Evolutionary conservation across 306 rosid species (phyloP).

Genomic region (Prunus mira): DNA sequence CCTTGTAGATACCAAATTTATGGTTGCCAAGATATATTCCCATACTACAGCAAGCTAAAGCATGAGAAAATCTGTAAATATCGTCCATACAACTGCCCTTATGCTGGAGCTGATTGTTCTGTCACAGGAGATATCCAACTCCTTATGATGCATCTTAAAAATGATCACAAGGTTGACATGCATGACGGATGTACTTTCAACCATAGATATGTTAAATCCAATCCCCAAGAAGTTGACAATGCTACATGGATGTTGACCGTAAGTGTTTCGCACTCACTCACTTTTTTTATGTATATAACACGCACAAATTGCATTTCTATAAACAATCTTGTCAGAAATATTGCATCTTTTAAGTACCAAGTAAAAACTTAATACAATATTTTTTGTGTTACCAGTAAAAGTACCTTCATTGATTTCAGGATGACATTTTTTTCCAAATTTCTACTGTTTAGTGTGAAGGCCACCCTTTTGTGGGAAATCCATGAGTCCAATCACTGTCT

Average conservation of each 20-base stretch:
- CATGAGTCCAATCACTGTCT: neutral
- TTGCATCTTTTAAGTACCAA: neutral
- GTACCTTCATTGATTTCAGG: neutral
- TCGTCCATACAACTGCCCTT: constrained; percentile 52
- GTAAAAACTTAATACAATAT: neutral
- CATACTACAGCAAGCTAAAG: constrained; percentile 51
- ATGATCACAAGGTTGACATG: constrained; percentile 57
- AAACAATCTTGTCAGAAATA: neutral
- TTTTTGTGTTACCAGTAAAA: neutral
- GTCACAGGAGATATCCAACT: constrained; percentile 46
- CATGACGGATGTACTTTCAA: constrained; percentile 53
- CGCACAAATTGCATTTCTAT: neutral
- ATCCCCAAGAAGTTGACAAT: constrained; percentile 50
- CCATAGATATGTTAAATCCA: constrained; percentile 60
- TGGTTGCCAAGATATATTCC: constrained; percentile 50
- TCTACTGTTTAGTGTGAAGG: neutral
- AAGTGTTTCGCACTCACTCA: constrained; percentile 14
- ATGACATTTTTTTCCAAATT: neutral
- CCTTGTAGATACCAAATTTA: constrained; percentile 44
- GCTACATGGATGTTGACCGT: constrained; percentile 63
- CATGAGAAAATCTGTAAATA: constrained; percentile 51
- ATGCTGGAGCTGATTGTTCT: constrained; percentile 53
- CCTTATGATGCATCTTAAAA: constrained; percentile 50
- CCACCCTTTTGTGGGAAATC: neutral
- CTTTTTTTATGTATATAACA: neutral